A percentile compares a stretch with the other conserved stretches of the same genome.
These are phyloP conservation scores for Trichoderma sp. DNA, from an alignment of 2,329 filamentous ascomycete species.

Conservation along the genomic window DNA sequence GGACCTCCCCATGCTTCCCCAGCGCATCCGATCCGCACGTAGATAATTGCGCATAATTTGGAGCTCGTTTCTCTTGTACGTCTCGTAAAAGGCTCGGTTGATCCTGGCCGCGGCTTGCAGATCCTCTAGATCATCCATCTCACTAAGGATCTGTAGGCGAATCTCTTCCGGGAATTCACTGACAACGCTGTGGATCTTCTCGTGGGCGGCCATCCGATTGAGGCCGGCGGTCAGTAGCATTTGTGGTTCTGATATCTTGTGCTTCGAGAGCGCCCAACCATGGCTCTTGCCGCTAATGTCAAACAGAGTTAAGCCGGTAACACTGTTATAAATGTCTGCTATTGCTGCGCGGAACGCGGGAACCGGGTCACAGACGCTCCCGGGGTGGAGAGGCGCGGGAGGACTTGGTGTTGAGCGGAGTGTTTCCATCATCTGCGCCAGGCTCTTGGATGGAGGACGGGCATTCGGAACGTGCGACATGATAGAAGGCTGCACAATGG, in stretches of 20 bases:
- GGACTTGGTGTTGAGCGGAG: constrained; percentile 46
- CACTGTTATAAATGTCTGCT: constrained; percentile 51
- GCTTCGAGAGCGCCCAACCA: constrained; percentile 50
- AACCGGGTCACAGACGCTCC: constrained; percentile 50
- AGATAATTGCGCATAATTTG: constrained; percentile 38
- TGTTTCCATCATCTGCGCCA: constrained; percentile 46
- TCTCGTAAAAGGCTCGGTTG: constrained; percentile 43
- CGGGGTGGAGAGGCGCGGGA: constrained; percentile 40
- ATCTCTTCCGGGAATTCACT: constrained; percentile 38
- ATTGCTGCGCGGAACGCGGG: constrained; percentile 47
- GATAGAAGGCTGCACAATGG: constrained; percentile 37
- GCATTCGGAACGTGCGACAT: constrained; percentile 27
- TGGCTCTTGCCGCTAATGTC: constrained; percentile 49
- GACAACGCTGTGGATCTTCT: constrained; percentile 34
- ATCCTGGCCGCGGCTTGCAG: constrained; percentile 43
- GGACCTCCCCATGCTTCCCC: constrained; percentile 23
- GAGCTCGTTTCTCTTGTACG: constrained; percentile 46
- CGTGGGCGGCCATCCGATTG: constrained; percentile 34
- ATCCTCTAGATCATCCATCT: constrained; percentile 42
- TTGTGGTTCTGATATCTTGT: constrained; percentile 38
- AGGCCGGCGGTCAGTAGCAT: constrained; percentile 31
- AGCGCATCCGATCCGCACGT: constrained; percentile 30
- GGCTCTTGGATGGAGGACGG: constrained; percentile 37
- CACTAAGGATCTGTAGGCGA: constrained; percentile 41
- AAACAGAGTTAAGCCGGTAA: constrained; percentile 47